Evolutionary conservation across 805 yeast species (phyloP), one percentile per base, ranked within the genome.

Genomic region (Torulaspora maleeae): DNA sequence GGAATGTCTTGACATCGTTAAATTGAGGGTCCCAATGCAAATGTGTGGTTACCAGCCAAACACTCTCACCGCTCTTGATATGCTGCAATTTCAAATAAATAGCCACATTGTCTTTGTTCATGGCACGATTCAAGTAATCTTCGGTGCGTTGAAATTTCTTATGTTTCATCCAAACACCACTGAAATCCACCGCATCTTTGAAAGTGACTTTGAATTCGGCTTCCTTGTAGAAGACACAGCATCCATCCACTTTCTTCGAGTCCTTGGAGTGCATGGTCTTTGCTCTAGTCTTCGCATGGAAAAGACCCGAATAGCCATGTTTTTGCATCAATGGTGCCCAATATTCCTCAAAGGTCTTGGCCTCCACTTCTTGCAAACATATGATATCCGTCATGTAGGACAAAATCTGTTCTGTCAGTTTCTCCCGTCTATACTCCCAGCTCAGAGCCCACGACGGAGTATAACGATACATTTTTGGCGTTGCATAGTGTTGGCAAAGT

Each of bases 11-110:
- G 45, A 93, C 99, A 68, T 93, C 99, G 63, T 87, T 87, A 61
- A 82, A 86, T 40, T 86, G 87, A 3, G 99, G 99, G 71, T 93
- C 97, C 98, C 99, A 93, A 66, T 91, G 97, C 64, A 93, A 78
- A 74, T 93, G 99, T 0, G 98, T 91, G 59, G 89, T 91, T 3
- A 86, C 89, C 29, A 88, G 73, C 54, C 86, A 74, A 30, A 91
- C 68, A 51, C 77, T 76, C 61, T 83, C 85, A 13, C 90, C 88
- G 5, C 90, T 78, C 44, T 75, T 76, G 27, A 73, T 64, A 59
- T 86, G 93, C 61, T 86, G 88, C 53, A 93, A 76, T 45, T 82
- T 77, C 12, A 85, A 71, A 39, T 88, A 78, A 41, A 86, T 71
- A 6, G 96, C 98, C 59, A 93, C 80, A 59, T 93, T 88, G 68